phyloP scores from a whole-genome alignment of 2,329 filamentous ascomycete species.

The Scedosporium apiospermum region DNA sequence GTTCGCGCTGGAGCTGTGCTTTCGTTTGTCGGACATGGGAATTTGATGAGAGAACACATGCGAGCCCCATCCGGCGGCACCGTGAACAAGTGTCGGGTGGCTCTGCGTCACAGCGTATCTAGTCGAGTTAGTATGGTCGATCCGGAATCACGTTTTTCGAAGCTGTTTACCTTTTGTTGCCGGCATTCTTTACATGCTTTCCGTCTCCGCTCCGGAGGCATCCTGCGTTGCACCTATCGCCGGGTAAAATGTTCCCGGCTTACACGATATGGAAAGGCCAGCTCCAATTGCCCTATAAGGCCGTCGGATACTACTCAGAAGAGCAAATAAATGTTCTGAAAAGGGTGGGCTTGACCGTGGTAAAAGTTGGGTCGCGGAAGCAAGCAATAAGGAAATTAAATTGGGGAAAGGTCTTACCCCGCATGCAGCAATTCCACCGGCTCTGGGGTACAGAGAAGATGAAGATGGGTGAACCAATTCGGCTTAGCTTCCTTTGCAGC shows the following conservation, averaged over 20 bases:
- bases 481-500: no score
- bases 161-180: conserved; percentile 1
- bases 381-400: background rate
- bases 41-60: conserved; percentile 4
- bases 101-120: conserved; percentile 11
- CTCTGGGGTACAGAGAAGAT: background rate
- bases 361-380: background rate
- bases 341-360: background rate
- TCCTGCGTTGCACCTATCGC: background rate
- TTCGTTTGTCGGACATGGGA: conserved; percentile 9
- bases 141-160: no score
- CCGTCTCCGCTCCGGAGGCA: conserved; percentile 7
- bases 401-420: background rate
- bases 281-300: no score
- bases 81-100: conserved; percentile 9
- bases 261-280: no score
- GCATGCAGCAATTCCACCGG: background rate
- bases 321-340: no score
- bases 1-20: conserved; percentile 9
- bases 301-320: no score
- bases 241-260: background rate
- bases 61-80: conserved; percentile 9
- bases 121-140: background rate
- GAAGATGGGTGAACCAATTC: no score
- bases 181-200: conserved; percentile 10